These are phyloP conservation scores for Fusarium chaquense DNA, from an alignment of 2,329 filamentous ascomycete species.

Conservation along the genomic window DNA sequence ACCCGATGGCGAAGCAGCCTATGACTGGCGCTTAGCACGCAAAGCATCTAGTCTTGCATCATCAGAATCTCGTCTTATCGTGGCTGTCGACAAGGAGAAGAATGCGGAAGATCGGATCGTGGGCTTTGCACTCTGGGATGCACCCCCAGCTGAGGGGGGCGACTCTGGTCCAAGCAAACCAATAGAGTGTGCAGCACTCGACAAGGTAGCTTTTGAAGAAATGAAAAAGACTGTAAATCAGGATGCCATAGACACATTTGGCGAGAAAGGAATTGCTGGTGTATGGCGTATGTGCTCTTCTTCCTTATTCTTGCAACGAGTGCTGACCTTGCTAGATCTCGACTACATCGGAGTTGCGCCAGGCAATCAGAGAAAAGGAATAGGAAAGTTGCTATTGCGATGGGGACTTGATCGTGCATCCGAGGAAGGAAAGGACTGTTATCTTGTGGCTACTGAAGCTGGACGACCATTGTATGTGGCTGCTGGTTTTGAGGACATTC, in stretches of 20 bases:
- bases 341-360: conserved; percentile 21
- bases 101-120: background rate
- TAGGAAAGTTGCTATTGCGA: conserved; percentile 3
- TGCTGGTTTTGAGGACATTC: conserved; percentile 6
- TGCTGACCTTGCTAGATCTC: conserved; percentile 3
- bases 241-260: conserved; percentile 4
- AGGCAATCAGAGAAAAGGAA: conserved; percentile 10
- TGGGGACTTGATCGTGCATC: conserved; percentile 9
- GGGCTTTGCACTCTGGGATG: conserved; percentile 19
- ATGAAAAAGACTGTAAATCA: conserved; percentile 18
- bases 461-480: conserved; percentile 10
- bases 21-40: conserved; percentile 23
- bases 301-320: accelerated
- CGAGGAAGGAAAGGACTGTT: conserved; percentile 5
- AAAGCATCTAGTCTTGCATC: conserved; percentile 12
- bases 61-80: background rate
- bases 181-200: conserved; percentile 11
- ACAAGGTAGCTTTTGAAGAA: background rate
- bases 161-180: background rate
- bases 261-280: conserved; percentile 7
- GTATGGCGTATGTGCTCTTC: conserved; percentile 6
- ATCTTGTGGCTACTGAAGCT: conserved; percentile 16
- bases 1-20: conserved; percentile 20
- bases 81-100: conserved; percentile 6
- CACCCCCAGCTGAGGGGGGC: background rate